Base-by-base conservation (phyloP, 2,329 filamentous ascomycete genomes). In the Dryadomyces quercivorus region DNA sequence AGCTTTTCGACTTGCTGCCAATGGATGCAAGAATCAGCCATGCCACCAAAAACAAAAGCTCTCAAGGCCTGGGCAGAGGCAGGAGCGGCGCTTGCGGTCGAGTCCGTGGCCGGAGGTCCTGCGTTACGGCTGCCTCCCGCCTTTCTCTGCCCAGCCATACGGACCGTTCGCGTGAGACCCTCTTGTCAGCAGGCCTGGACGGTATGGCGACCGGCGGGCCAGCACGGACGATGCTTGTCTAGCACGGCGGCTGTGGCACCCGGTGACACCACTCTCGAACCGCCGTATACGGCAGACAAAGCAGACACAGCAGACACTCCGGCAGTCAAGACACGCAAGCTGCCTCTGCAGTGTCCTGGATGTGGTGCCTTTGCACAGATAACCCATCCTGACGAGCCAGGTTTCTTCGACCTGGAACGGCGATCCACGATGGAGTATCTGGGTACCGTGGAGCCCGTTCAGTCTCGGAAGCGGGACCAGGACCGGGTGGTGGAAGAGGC, bases 341-440 rank as follows among this genome's bases (percentile, higher is more conserved):
- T 85, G 1, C 82, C 83, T 0, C 61, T 72, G 12, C 78, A 77
- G 59, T 86, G 83, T 61, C 73, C 74, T 13, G 83, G 83, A 40
- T 86, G 83, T 63, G 83, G 83, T 47, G 82, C 82, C 15, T 73
- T 84, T 60, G 73, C 80, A 48, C 83, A 86, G 64, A 80, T 74
- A 0, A 64, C 65, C 0, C 66, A 76, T 18, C 65, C 75, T 1
- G 65, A 74, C 31, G 69, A 76, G 56, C 70, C 83, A 6, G 85
- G 83, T 4, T 84, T 77, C 65, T 85, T 75, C 63, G 71, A 77
- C 56, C 55, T 76, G 31, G 65, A 64, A 40, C 75, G 77, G 58
- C 80, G 72, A 60, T 70, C 73, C 2, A 74, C 83, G 4, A 71
- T 65, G 59, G 69, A 67, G 38, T 84, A 76, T 63, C 59, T 79